A percentile compares a stretch with the other conserved stretches of the same genome.
These are phyloP conservation scores for Serendipita sp. DNA, from an alignment of 768 basidiomycete genomes.

Conservation along the genomic window DNA sequence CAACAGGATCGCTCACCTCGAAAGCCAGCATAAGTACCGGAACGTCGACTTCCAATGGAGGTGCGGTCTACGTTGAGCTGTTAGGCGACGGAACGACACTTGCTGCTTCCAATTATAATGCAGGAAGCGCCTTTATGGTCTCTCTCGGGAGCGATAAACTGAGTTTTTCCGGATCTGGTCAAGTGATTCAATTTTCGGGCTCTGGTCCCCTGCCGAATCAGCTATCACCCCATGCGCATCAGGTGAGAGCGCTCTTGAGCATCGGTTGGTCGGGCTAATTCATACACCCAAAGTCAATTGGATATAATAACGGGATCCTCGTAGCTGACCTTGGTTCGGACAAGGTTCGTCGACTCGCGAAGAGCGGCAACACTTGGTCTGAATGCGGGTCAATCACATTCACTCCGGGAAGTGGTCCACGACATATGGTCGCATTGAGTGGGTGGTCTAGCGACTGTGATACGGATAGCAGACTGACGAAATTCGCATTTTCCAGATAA, in stretches of 20 bases:
- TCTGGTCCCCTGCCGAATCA: neutral
- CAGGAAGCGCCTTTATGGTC: neutral
- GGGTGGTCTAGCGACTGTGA: neutral
- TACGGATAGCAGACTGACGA: neutral
- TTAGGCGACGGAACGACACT: neutral
- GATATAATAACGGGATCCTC: constrained; percentile 8
- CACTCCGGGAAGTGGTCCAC: constrained; percentile 12
- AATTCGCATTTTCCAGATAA: neutral
- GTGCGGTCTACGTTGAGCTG: neutral
- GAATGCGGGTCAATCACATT: constrained; percentile 8
- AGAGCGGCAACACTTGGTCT: constrained; percentile 5
- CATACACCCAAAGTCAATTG: neutral
- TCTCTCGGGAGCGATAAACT: neutral
- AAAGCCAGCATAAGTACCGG: neutral
- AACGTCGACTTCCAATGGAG: neutral
- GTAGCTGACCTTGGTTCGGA: constrained; percentile 12
- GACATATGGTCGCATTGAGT: constrained; percentile 11
- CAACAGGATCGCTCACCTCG: neutral
- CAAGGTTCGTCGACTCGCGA: constrained; percentile 12
- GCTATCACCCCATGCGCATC: neutral
- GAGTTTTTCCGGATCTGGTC: neutral
- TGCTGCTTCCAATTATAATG: neutral
- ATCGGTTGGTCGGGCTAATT: neutral
- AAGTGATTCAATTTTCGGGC: neutral
- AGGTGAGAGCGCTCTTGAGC: neutral